Base-by-base conservation (phyloP, 2,329 filamentous ascomycete genomes). In the Phaeophleospora eucalypticola region DNA sequence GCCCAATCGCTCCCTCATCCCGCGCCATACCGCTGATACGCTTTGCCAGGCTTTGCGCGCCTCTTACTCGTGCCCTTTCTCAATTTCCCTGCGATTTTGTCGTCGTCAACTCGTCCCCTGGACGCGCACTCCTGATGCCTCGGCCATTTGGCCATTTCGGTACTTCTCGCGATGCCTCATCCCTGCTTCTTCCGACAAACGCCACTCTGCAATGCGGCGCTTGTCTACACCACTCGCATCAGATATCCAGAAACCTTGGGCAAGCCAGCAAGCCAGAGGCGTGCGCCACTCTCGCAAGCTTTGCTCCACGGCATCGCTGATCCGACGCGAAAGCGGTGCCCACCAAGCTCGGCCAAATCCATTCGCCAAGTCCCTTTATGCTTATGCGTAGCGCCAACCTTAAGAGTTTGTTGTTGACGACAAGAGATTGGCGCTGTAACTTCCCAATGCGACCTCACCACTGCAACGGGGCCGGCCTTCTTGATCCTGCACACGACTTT, bases 381-480 rank as follows among this genome's bases (percentile, higher is more conserved):
- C 54, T 57, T 57, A 57, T 47, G 49, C 43, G 44, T 52, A 57
- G 48, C 34, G 40, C 38, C 38, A 54, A 57, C 44, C 40, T 42
- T 55, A 55, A 49, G 35, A 8, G 17, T 17, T 34, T 49, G 32
- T 36, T 36, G 17, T 45, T 16, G 37, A 49, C 45, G 19, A 48
- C 34, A 43, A 40, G 32, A 39, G 50, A 55, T 53, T 47, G 50
- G 41, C 52, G 43, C 46, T 52, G 52, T 43, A 45, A 52, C 52
- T 55, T 41, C 54, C 54, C 32, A 40, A 55, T 57, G 42, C 46
- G 54, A 57, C 54, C 24, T 38, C 41, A 45, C 42, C 49, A 32
- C 37, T 46, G 43, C 45, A 42, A 29, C 39, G 39, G 18, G n/a
- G 7, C 7, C n/a, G 20, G 15, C 14, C 27, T 27, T 42, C 27